Base-by-base conservation (phyloP, 75 land plant genomes). In the Picea sitchensis region DNA sequence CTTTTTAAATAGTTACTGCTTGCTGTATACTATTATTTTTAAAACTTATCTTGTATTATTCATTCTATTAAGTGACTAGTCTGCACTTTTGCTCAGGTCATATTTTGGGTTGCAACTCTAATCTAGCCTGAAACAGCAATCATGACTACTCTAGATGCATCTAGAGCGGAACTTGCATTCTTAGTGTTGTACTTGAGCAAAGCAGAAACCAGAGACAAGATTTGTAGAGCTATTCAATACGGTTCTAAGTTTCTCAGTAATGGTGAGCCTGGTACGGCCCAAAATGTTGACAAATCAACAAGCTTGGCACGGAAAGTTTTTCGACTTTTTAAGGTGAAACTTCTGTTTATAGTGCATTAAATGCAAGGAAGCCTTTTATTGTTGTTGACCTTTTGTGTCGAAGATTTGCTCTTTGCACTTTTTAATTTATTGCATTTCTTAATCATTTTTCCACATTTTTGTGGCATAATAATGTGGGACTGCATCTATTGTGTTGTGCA, bases 201-300 rank as follows among this genome's bases (percentile, higher is more conserved):
- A 83, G 95, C 99, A 59, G 99, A 96, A 85, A 86, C 94, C 15
- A 92, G 99, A 78, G 99, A 96, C 81, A 96, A 96, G 88, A 93
- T 96, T 77, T 96, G 99, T 82, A 86, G 99, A 60, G 96, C 95
- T 60, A 96, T 96, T 71, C 99, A 96, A 75, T 96, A 96, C 82
- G 98, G 99, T 36, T 91, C 98, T 54, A 96, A 93, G 78, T 96
- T 92, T 81, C n/a, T 96, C 73, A 96, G 99, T 75, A 81, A 90
- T 81, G 99, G 99, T n/a, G 76, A 95, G 80, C 92, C 99, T 64
- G 99, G 99, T 20, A 86, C 95, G 23, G 99, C 99, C 0, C 91
- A 88, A 76, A 90, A 93, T 81, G 99, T 96, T 62, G 99, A 96
- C 80, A 96, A 93, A 75, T 67, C 91, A 8, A 96, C 99, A 31